These are phyloP conservation scores for Blastobotrys ciferrii DNA, from an alignment of 1,139 yeast genomes.

Conservation along the genomic window DNA sequence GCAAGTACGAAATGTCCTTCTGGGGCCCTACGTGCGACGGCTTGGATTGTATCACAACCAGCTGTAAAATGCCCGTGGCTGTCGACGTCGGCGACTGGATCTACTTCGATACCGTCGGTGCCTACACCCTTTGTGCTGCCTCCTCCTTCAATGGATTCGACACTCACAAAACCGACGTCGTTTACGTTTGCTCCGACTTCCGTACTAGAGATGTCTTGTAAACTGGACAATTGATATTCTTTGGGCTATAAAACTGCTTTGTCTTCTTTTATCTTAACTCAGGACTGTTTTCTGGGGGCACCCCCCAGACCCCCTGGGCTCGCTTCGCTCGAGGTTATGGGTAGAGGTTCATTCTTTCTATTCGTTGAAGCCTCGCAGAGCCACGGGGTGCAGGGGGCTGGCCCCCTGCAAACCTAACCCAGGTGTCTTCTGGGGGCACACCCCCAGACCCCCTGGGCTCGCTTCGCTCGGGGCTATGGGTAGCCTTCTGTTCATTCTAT, in stretches of 20 bases:
- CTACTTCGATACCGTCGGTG: slow-evolving; percentile 80
- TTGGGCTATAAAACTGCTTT: background rate
- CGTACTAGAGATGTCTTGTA: slow-evolving; percentile 8
- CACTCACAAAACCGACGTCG: slow-evolving; percentile 51
- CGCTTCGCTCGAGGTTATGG: no score
- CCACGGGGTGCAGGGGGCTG: background rate
- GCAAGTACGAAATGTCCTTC: slow-evolving; percentile 49
- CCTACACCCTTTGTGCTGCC: slow-evolving; percentile 91
- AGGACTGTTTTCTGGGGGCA: background rate
- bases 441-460: no score
- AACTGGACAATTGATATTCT: background rate
- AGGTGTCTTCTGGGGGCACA: no score
- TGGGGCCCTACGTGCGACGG: slow-evolving; percentile 99
- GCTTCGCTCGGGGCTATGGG: no score
- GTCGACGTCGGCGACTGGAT: slow-evolving; percentile 90
- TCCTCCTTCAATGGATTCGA: slow-evolving; percentile 85
- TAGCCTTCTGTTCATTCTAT: no score
- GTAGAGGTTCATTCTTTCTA: no score
- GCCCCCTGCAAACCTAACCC: background rate
- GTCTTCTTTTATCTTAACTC: background rate
- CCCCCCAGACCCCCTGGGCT: no score
- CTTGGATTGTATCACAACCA: slow-evolving; percentile 72
- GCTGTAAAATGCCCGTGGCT: slow-evolving; percentile 52
- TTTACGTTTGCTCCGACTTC: slow-evolving; percentile 55
- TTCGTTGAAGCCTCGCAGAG: no score